Conservation (phyloP, 257 asterid species). For the Haberlea rhodopensis region DNA sequence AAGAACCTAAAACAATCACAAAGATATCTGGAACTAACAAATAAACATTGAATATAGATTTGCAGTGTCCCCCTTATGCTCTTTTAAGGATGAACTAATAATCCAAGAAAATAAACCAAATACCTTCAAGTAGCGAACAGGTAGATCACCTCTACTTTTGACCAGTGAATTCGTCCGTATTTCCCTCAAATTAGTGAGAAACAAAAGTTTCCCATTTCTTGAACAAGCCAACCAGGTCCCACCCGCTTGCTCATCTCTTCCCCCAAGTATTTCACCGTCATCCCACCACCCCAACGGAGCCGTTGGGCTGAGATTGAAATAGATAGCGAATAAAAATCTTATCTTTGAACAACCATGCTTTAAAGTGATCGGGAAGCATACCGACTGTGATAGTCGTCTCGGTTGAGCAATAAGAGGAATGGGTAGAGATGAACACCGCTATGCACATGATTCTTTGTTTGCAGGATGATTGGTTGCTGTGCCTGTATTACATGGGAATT, state of each 20-base stretch:
- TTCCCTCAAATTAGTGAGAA: conserved; percentile 81
- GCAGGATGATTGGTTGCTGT: too few species aligned
- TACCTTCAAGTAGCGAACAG: conserved; percentile 69
- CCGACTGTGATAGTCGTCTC: conserved; percentile 72
- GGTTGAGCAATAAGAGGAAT: conserved; percentile 62
- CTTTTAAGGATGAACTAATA: neutral
- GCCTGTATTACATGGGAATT: too few species aligned
- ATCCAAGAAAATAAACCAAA: neutral
- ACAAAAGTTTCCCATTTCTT: conserved; percentile 55
- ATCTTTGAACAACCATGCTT: neutral
- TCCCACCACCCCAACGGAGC: conserved; percentile 74
- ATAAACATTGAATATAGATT: neutral
- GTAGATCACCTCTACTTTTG: conserved; percentile 72
- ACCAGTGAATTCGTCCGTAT: conserved; percentile 21
- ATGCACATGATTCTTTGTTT: conserved; percentile 53
- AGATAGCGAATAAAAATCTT: neutral
- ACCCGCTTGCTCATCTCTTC: conserved; percentile 71
- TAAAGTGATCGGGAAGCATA: neutral
- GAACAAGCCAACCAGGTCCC: conserved; percentile 82
- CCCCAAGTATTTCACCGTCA: conserved; percentile 59
- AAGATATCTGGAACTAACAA: neutral
- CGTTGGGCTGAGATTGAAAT: conserved; percentile 44
- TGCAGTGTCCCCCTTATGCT: neutral
- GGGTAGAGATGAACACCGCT: conserved; percentile 58
- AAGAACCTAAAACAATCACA: neutral